Evolutionary conservation across 768 basidiomycete species (phyloP), one percentile per base, ranked within the genome.

Genomic region (Amanita rubescens): DNA sequence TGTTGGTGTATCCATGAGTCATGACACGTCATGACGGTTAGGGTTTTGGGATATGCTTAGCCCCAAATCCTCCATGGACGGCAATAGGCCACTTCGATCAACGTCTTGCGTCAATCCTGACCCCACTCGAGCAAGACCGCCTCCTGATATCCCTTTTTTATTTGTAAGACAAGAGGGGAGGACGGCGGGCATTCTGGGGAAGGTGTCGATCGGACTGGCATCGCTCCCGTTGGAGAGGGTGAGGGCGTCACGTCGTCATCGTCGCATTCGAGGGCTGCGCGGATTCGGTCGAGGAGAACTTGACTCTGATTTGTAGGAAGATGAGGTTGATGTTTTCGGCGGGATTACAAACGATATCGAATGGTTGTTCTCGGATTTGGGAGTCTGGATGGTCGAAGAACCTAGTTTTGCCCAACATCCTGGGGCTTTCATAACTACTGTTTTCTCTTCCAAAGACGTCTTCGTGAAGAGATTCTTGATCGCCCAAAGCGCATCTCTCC

Each of bases 401-500:
- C 33, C 87, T 87, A 95, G 67, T 12, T 74, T 68, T 0, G 62
- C 60, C 88, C 90, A 94, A 1, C n/a, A n/a, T n/a, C 81, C 82
- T 2, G 95, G 61, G 41, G 73, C 69, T n/a, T 69, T 67, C 79
- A 91, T 87, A 12, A 93, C 77, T 53, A 75, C 69, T 38, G 69
- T 69, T 67, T 90, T 93, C 48, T 79, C 78, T 37, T 75, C 73
- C n/a, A 72, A 67, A 2, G 68, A 69, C 32, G 82, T 80, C 61
- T 84, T 85, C 63, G 78, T 78, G 2, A 91, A 64, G n/a, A 90
- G 63, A 61, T 94, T 96, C 65, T 90, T 92, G 33, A 94, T 67
- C 0, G 86, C 87, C 92, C 93, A 94, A n/a, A 94, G 62, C 0
- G 86, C 81, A 57, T 82, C 91, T 25, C 86, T 64, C 6, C 80